These are phyloP conservation scores for Blumeriella jaapii DNA, from an alignment of 2,329 filamentous ascomycete species.

Conservation along the genomic window DNA sequence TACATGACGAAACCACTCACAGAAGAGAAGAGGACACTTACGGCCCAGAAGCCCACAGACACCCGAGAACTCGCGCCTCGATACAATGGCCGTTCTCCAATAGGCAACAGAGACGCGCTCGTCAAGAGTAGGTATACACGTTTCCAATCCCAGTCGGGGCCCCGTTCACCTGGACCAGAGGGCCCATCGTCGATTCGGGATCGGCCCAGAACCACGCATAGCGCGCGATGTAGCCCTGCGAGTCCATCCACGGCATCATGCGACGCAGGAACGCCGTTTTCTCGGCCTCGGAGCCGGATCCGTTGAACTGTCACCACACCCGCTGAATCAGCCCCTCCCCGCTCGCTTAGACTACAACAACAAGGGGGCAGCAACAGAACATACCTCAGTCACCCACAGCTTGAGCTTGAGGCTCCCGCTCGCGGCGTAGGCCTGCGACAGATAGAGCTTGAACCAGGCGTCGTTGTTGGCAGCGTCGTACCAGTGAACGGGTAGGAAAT, in stretches of 20 bases:
- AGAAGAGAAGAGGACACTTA: too few species aligned
- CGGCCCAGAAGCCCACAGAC: background rate
- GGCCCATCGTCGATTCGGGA: conserved; percentile 2
- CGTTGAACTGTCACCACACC: conserved; percentile 22
- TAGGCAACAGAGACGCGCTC: background rate
- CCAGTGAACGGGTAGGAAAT: conserved; percentile 34
- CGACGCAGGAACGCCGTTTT: conserved; percentile 29
- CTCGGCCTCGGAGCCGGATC: conserved; percentile 23
- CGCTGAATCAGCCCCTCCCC: background rate
- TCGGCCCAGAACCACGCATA: conserved; percentile 27
- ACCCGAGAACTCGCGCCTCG: background rate
- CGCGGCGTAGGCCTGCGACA: conserved; percentile 25
- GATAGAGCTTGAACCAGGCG: conserved; percentile 32
- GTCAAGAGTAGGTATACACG: conserved; percentile 5
- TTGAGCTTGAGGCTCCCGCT: conserved; percentile 4
- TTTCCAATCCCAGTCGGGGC: conserved; percentile 4
- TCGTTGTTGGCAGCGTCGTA: conserved; percentile 19
- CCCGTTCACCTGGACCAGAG: conserved; percentile 3
- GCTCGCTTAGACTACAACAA: conserved; percentile 26
- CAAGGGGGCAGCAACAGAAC: background rate
- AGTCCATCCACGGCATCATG: conserved; percentile 33
- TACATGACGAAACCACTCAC: too few species aligned
- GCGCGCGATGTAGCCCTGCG: conserved; percentile 28
- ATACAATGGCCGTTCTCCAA: background rate
- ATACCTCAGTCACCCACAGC: conserved; percentile 19